Percentiles rank a stretch among this genome's conserved stretches.
Evolutionary conservation across 306 rosid species (phyloP).

Genomic region (Castanospermum australe): DNA sequence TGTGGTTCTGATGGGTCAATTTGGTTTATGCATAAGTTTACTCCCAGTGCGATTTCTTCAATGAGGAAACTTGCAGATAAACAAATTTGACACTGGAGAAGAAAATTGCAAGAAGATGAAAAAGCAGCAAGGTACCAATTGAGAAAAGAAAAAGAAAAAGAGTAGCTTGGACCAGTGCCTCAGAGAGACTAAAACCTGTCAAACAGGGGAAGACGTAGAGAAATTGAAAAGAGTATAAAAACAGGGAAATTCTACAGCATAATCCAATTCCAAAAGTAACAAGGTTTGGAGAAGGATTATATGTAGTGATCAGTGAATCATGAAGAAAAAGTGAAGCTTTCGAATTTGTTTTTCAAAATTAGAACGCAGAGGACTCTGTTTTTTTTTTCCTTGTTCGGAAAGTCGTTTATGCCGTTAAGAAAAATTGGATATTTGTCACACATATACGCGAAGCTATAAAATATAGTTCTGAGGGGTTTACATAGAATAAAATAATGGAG

Average conservation of each 20-base stretch:
- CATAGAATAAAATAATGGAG: background rate
- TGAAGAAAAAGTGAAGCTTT: background rate
- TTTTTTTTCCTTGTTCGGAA: constrained; percentile 33
- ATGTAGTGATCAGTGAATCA: background rate
- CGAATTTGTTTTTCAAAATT: background rate
- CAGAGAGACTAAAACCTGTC: background rate
- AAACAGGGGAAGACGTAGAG: background rate
- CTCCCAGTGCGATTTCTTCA: background rate
- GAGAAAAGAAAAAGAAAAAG: background rate
- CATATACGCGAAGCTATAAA: background rate
- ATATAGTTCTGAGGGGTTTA: background rate
- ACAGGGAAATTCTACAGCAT: background rate
- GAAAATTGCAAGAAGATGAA: background rate
- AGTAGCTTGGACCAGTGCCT: background rate
- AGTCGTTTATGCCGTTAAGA: constrained; percentile 35
- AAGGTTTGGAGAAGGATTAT: background rate
- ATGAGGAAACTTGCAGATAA: background rate
- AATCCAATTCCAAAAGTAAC: too few species aligned
- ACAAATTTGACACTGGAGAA: background rate
- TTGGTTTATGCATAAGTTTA: background rate
- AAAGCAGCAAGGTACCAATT: background rate
- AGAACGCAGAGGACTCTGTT: background rate
- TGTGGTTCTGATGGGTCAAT: background rate
- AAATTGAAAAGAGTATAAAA: background rate
- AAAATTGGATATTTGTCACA: background rate